Percentiles rank a stretch among this genome's conserved stretches.
phyloP scores from a whole-genome alignment of 805 yeast genomes.

The Scheffersomyces spartinae region DNA sequence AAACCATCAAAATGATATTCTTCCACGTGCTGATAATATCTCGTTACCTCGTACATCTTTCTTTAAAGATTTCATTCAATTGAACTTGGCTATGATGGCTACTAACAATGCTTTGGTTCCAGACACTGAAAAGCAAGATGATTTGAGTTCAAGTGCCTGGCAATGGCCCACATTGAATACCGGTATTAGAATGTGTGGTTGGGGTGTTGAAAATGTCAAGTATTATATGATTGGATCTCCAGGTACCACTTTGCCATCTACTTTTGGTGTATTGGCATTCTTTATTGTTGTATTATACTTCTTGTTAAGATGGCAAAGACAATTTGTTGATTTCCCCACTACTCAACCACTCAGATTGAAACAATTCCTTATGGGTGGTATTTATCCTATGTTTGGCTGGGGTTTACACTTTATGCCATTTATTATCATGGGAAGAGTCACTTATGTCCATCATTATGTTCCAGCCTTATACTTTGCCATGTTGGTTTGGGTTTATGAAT shows the following conservation, averaged over 20 bases:
- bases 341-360: slow-evolving; percentile 31
- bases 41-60: slow-evolving; percentile 41
- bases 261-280: slow-evolving; percentile 42
- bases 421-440: slow-evolving; percentile 74
- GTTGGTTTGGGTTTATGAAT: slow-evolving; percentile 39
- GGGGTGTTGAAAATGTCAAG: slow-evolving; percentile 45
- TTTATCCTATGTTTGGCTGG: slow-evolving; percentile 76
- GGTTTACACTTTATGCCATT: slow-evolving; percentile 69
- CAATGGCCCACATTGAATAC: slow-evolving; percentile 65
- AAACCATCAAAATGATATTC: slow-evolving; percentile 43
- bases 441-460: slow-evolving; percentile 76
- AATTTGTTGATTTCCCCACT: slow-evolving; percentile 45
- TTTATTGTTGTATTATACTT: slow-evolving; percentile 25
- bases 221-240: slow-evolving; percentile 66
- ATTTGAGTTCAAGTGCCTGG: slow-evolving; percentile 68
- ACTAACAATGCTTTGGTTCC: slow-evolving; percentile 76
- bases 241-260: slow-evolving; percentile 48
- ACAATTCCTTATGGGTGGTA: slow-evolving; percentile 56
- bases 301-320: slow-evolving; percentile 76
- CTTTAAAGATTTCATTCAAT: slow-evolving; percentile 55
- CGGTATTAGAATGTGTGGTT: slow-evolving; percentile 70
- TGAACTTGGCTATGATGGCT: slow-evolving; percentile 75
- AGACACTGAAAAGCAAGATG: slow-evolving; percentile 59
- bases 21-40: slow-evolving; percentile 21
- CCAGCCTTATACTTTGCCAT: slow-evolving; percentile 79